Base-by-base conservation (phyloP, 2,329 filamentous ascomycete species). In the Orbilia blumenaviensis region DNA sequence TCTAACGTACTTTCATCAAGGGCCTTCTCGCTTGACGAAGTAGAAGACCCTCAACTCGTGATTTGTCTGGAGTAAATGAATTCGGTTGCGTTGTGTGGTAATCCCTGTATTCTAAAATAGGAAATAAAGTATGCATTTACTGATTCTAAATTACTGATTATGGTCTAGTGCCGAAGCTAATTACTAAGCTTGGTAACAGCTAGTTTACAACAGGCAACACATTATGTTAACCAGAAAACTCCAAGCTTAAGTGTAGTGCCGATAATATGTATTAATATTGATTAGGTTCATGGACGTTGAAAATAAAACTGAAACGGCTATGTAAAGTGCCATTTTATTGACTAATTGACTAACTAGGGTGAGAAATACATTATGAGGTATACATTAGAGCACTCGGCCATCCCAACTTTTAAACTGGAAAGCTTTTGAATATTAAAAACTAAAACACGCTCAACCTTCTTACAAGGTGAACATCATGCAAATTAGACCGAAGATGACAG, bases 391-490 rank as follows among this genome's bases (percentile, higher is more conserved):
- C 48, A 38, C 38, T 36, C 48, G 34, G 48, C 2, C n/a, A 34
- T 54, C 23, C n/a, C 14, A 52, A 34, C 25, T 48, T 27, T 52
- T 34, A n/a, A n/a, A n/a, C n/a, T n/a, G n/a, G 27, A 18, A 38
- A 32, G 10, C 2, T 56, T 32, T 32, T 56, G 32, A 32, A 56
- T 23, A 23, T 38, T n/a, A 52, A 50, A 52, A 52, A 50, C 29
- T 8, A 32, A 54, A 36, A 21, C 27, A 34, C 8, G 8, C 7
- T 14, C 48, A 8, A 21, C 48, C 29, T 36, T 21, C n/a, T 61
- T 61, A 61, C 56, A 61, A 61, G n/a, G 38, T 7, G 38, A 61
- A 61, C 56, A 61, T 44, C 7, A 61, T 44, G 21, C 56, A 61
- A n/a, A 61, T 29, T 10, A 61, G 29, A 29, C 56, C 56, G 23